A percentile compares a stretch with the other conserved stretches of the same genome.
These are phyloP conservation scores for Megacollybia marginata DNA, from an alignment of 768 basidiomycete species.

Conservation along the genomic window DNA sequence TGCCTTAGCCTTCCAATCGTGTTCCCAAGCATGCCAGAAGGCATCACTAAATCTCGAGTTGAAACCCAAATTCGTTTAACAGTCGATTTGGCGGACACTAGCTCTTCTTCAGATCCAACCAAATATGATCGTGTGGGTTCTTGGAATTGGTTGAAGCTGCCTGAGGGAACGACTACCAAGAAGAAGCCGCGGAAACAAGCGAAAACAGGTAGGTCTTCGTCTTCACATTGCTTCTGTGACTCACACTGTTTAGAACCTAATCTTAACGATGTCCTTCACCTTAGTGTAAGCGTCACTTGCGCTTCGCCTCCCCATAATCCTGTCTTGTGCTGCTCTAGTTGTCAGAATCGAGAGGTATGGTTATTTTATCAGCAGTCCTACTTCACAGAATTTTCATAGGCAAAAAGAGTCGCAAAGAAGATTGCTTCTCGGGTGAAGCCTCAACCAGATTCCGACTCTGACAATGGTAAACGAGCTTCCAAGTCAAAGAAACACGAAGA, in stretches of 20 bases:
- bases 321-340: slow-evolving; percentile 81
- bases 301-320: slow-evolving; percentile 71
- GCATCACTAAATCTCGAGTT: slow-evolving; percentile 87
- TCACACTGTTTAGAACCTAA: slow-evolving; percentile 45
- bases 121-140: slow-evolving; percentile 80
- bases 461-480: slow-evolving; percentile 49
- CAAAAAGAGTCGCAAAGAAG: slow-evolving; percentile 86
- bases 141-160: slow-evolving; percentile 84
- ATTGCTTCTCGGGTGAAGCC: slow-evolving; percentile 79
- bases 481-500: slow-evolving; percentile 52
- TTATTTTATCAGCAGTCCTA: not conserved
- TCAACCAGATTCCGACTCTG: slow-evolving; percentile 59
- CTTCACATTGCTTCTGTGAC: slow-evolving; percentile 12
- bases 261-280: slow-evolving; percentile 61
- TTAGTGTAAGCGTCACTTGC: slow-evolving; percentile 71
- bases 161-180: slow-evolving; percentile 79
- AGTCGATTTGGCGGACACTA: slow-evolving; percentile 68
- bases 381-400: slow-evolving; percentile 33
- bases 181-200: slow-evolving; percentile 77
- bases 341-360: slow-evolving; percentile 74
- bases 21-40: slow-evolving; percentile 75
- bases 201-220: slow-evolving; percentile 54
- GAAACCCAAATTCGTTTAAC: slow-evolving; percentile 89
- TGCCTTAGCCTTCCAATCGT: slow-evolving; percentile 64
- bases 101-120: slow-evolving; percentile 49